Conservation (phyloP, 768 basidiomycete species). For the Pulveroboletus sp. region DNA sequence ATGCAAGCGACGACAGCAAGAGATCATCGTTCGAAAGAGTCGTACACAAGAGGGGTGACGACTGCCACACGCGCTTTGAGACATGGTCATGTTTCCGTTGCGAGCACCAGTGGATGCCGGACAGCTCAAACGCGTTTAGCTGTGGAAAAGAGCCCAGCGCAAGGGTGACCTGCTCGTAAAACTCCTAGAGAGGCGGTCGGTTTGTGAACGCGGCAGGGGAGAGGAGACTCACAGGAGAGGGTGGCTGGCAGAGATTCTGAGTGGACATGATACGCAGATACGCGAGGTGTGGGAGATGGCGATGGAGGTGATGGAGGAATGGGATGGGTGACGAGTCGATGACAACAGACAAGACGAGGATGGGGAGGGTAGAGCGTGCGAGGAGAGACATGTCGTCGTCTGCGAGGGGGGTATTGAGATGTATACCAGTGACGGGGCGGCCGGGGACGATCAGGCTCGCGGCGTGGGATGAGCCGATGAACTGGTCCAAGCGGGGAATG, state of each 20-base stretch:
- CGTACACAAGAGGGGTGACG: conserved; percentile 40
- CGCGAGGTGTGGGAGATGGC: conserved; percentile 55
- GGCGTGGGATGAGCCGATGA: conserved; percentile 58
- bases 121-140: conserved; percentile 68
- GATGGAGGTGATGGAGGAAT: conserved; percentile 56
- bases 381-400: conserved; percentile 54
- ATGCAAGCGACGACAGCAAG: conserved; percentile 28
- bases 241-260: conserved; percentile 47
- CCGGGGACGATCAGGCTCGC: conserved; percentile 60
- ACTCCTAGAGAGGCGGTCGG: conserved; percentile 41
- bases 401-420: conserved; percentile 58
- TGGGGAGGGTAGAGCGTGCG: conserved; percentile 44
- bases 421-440: conserved; percentile 62
- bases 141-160: conserved; percentile 57
- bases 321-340: conserved; percentile 56
- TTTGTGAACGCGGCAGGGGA: conserved; percentile 10
- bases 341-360: conserved; percentile 57
- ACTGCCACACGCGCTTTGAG: conserved; percentile 51
- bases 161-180: conserved; percentile 59
- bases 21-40: conserved; percentile 30
- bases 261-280: conserved; percentile 67
- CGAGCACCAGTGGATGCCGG: conserved; percentile 73
- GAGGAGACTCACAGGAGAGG: conserved; percentile 45
- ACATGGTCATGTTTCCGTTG: conserved; percentile 43
- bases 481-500: conserved; percentile 48